Evolutionary conservation across 805 yeast species (phyloP).

Genomic region (Yamadazyma endophytica): DNA sequence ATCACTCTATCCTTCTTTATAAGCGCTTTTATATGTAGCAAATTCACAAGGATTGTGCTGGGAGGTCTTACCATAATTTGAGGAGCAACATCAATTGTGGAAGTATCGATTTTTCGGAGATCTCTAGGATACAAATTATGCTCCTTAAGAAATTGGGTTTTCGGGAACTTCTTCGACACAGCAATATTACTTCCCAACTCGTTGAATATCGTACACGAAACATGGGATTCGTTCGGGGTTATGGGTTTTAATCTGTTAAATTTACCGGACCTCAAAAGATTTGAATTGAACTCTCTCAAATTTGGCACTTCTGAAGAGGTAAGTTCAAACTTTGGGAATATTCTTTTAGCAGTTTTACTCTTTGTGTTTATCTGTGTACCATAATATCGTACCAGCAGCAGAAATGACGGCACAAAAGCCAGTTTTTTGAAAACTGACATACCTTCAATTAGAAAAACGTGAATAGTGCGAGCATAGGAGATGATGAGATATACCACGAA

Average conservation of each 20-base stretch:
- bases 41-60: constrained; percentile 72
- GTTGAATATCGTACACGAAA: constrained; percentile 83
- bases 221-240: constrained; percentile 46
- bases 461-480: too few species aligned
- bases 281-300: constrained; percentile 12
- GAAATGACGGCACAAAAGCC: too few species aligned
- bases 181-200: constrained; percentile 61
- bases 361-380: too few species aligned
- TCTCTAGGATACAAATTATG: constrained; percentile 83
- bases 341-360: too few species aligned
- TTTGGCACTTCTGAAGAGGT: constrained; percentile 9
- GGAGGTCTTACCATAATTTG: constrained; percentile 74
- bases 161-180: constrained; percentile 68
- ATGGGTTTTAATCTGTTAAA: constrained; percentile 32
- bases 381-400: too few species aligned
- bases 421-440: too few species aligned
- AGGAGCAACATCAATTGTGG: constrained; percentile 80
- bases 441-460: too few species aligned
- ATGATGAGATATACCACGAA: too few species aligned
- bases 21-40: constrained; percentile 85
- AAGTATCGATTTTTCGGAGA: constrained; percentile 74
- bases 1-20: constrained; percentile 76
- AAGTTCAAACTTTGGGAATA: too few species aligned
- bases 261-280: constrained; percentile 6
- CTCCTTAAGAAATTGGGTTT: constrained; percentile 63